Evolutionary conservation across 2,329 filamentous ascomycete genomes (phyloP).

Genomic region (Colletotrichum cuscutae): DNA sequence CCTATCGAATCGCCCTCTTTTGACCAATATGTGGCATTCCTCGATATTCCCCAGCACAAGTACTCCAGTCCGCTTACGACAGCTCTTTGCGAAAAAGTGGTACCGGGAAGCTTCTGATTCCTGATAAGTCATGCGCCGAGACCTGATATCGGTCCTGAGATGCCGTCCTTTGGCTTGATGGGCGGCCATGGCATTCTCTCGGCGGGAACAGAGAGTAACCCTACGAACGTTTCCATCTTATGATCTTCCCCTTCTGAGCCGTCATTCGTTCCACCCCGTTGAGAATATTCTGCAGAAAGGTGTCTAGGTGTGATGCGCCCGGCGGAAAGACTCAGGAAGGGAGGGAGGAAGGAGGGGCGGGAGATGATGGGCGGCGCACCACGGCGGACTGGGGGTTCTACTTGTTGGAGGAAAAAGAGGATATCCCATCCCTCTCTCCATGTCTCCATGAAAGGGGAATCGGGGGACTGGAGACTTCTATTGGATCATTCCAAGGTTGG

Average conservation of each 20-base stretch:
- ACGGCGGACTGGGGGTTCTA: constrained; percentile 10
- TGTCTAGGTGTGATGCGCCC: neutral
- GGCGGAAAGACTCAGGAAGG: constrained; percentile 10
- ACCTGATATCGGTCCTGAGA: constrained; percentile 16
- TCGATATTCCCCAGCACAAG: neutral
- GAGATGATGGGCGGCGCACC: constrained; percentile 14
- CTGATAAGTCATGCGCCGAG: constrained; percentile 29
- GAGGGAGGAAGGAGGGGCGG: neutral
- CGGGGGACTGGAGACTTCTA: neutral
- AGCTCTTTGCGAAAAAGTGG: constrained; percentile 17
- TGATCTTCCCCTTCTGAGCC: neutral
- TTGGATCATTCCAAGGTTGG: neutral
- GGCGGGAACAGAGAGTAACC: constrained; percentile 2
- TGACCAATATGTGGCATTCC: neutral
- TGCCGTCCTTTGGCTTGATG: constrained; percentile 9
- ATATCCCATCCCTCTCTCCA: neutral
- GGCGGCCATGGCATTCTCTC: constrained; percentile 16
- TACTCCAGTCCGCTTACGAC: constrained; percentile 23
- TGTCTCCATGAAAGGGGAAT: neutral
- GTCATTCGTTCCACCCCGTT: constrained; percentile 1
- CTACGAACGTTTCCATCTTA: neutral
- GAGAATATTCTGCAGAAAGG: constrained; percentile 16
- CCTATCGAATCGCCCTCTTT: neutral
- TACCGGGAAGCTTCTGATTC: neutral
- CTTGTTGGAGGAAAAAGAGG: neutral